A percentile compares a stretch with the other conserved stretches of the same genome.
Conservation (phyloP, 495 filamentous ascomycete genomes). For the Trichoderma asperelloides region DNA sequence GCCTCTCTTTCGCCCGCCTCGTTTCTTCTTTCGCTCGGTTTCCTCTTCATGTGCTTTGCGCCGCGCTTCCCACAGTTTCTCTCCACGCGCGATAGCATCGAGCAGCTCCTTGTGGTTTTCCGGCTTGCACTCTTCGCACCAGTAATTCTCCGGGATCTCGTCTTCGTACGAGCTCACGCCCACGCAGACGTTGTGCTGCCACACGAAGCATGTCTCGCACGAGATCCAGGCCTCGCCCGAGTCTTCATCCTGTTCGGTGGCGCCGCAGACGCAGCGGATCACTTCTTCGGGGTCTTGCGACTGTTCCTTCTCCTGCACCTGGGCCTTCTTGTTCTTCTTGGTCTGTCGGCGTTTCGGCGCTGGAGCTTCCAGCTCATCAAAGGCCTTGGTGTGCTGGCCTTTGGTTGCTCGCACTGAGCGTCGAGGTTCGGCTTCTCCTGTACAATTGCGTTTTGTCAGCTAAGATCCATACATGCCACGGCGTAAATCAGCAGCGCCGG, state of each 20-base stretch:
- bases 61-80: slow-evolving; percentile 76
- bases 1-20: slow-evolving; percentile 38
- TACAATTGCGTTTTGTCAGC: not conserved
- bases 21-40: slow-evolving; percentile 34
- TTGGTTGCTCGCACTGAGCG: slow-evolving; percentile 93
- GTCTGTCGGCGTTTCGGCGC: slow-evolving; percentile 55
- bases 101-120: slow-evolving; percentile 71
- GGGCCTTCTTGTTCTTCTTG: slow-evolving; percentile 46
- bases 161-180: slow-evolving; percentile 69
- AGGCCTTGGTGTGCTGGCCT: slow-evolving; percentile 82
- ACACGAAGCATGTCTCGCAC: slow-evolving; percentile 82
- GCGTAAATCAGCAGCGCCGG: not conserved
- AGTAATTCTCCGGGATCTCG: slow-evolving; percentile 68
- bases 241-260: slow-evolving; percentile 73
- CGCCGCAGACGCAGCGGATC: slow-evolving; percentile 90
- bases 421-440: slow-evolving; percentile 64
- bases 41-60: slow-evolving; percentile 43
- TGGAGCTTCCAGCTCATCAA: slow-evolving; percentile 58
- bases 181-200: slow-evolving; percentile 97
- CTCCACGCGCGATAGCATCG: slow-evolving; percentile 62
- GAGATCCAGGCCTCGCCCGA: slow-evolving; percentile 79
- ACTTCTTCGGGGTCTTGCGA: slow-evolving; percentile 58
- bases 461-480: not conserved
- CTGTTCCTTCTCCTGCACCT: slow-evolving; percentile 49
- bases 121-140: slow-evolving; percentile 81